A percentile compares a stretch with the other conserved stretches of the same genome.
These are phyloP conservation scores for Gossypium sturtianum DNA, from an alignment of 345 rosid genomes.

Conservation along the genomic window DNA sequence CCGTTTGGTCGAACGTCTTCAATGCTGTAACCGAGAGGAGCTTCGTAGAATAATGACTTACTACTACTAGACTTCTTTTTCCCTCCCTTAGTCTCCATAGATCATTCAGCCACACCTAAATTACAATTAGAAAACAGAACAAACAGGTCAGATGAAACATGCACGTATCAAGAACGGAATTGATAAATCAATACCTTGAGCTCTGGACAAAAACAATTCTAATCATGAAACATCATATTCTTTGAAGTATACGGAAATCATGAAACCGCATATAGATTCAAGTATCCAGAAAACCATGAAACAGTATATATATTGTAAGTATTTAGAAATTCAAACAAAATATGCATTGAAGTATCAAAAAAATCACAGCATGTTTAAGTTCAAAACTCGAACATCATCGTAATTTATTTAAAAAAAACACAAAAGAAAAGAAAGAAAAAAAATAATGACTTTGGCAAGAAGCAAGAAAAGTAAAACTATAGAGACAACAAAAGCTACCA, in stretches of 20 bases:
- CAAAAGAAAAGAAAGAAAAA: too few species aligned
- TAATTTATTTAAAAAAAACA: too few species aligned
- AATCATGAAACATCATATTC: background rate
- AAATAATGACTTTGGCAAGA: too few species aligned
- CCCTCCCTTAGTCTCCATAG: constrained; percentile 76
- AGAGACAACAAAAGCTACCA: background rate
- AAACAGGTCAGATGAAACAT: background rate
- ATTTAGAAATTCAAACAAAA: too few species aligned
- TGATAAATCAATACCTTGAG: background rate
- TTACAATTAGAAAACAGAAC: background rate
- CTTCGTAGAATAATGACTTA: constrained; percentile 64
- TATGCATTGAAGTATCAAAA: too few species aligned
- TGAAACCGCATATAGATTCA: too few species aligned
- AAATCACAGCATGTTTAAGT: background rate
- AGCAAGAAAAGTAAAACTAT: background rate
- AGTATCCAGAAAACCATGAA: too few species aligned
- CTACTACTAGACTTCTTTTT: constrained; percentile 62
- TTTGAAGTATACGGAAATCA: background rate
- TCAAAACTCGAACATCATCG: background rate
- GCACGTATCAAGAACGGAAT: background rate
- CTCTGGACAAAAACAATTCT: background rate
- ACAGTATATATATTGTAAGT: too few species aligned
- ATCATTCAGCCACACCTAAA: background rate
- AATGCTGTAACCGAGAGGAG: constrained; percentile 89
- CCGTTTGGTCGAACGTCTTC: constrained; percentile 90